Base-by-base conservation (phyloP, 225 moss, liverwort and hornwort genomes). In the Physcomitrium patens region DNA sequence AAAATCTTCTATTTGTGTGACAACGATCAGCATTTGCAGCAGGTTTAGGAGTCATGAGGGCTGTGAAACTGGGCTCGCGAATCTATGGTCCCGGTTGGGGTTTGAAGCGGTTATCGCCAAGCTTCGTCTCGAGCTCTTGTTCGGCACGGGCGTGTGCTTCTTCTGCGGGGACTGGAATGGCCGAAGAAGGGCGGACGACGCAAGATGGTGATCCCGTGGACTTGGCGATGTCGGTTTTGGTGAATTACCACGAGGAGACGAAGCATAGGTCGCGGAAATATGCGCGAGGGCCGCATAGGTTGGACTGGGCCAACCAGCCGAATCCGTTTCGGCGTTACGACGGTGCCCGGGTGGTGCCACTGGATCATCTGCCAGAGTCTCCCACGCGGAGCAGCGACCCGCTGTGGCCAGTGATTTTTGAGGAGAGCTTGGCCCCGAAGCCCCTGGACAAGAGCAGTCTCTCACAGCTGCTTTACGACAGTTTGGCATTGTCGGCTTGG, bases 401-500 rank as follows among this genome's bases (percentile, higher is more conserved):
- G 37, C 58, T 77, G 12, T 90, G 89, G 72, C 75, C 90, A 1
- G 76, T 67, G 13, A 63, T 89, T 26, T 87, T 87, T n/a, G 71
- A 64, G 45, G 85, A 82, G 20, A 44, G 65, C 20, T 72, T 82
- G 28, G 45, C 71, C 56, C 13, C 81, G 16, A 70, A 73, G 37
- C 57, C 53, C 0, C 59, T 90, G 5, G 75, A 89, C 8, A 59
- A 55, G 42, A 28, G 55, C 27, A 74, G 85, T 12, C 79, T 94
- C 8, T 89, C 92, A 7, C 89, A 89, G 76, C 67, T 94, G 57
- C 77, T 94, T 20, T 92, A 83, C 10, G 92, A 94, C 22, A 92
- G 92, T 67, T 78, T 94, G 26, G 90, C 92, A n/a, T 60, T 94
- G 41, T 94, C 94, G 7, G 92, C 94, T 18, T 94, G 94, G 94